Base-by-base conservation (phyloP, 257 asterid genomes). In the Primulina eburnea region DNA sequence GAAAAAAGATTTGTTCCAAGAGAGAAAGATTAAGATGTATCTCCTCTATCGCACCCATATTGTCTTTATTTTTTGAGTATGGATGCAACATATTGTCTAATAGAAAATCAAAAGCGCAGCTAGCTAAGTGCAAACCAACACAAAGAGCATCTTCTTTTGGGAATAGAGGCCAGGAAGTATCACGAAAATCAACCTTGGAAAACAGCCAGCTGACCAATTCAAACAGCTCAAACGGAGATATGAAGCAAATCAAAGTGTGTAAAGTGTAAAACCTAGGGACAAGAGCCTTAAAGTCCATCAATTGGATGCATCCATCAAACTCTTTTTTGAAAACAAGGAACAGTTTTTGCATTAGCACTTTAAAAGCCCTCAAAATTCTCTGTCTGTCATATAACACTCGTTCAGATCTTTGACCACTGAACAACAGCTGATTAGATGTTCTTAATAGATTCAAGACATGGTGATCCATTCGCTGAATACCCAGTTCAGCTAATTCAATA, bases 141-240 rank as follows among this genome's bases (percentile, higher is more conserved):
- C 71, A 81, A 67, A 88, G 73, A 71, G 81, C 83, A 65, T 74
- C 71, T 71, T 74, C 72, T 79, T 75, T 76, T 59, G 78, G 77
- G 61, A 86, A 78, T 73, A 60, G 61, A 47, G 75, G 69, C 60
- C 62, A 69, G 62, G 81, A 16, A 43, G 77, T 32, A 67, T 77
- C 77, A 62, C 67, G 38, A 11, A 71, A 68, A 72, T 85, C 90
- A 78, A 90, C 78, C 77, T 34, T 81, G 76, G 92, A 81, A 71
- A 90, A 78, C 71, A 83, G 67, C 93, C 96, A 87, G 74, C 82
- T 64, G 75, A 84, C 94, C 84, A 86, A 81, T 67, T 74, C 84
- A 79, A 86, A 86, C 67, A 81, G 77, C 81, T 83, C 86, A 76
- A 77, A 75, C 67, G 88, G 88, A 74, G 85, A 76, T 60, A 77